A percentile compares a stretch with the other conserved stretches of the same genome.
Evolutionary conservation across 208 protist genomes (phyloP).

Genomic region (Trypanosoma theileri): DNA sequence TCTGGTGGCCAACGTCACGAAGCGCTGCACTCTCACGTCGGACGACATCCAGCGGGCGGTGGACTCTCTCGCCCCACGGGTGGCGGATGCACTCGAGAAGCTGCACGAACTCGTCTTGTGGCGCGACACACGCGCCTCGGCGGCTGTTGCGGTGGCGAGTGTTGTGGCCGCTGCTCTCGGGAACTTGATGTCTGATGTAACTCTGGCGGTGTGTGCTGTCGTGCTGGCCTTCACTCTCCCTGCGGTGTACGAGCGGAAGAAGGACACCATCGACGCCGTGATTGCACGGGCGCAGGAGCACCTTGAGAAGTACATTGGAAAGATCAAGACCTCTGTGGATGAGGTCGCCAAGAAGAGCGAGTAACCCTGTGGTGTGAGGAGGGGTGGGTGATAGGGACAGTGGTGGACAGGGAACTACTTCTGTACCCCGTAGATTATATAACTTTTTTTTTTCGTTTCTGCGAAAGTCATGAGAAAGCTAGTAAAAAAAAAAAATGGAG

Average conservation of each 20-base stretch:
- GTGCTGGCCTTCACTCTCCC: conserved; percentile 55
- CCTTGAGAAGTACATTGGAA: conserved; percentile 52
- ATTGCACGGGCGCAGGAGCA: conserved; percentile 29
- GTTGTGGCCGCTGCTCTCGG: conserved; percentile 62
- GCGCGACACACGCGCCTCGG: conserved; percentile 48
- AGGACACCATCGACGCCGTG: conserved; percentile 54
- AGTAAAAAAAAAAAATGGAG: too few species aligned
- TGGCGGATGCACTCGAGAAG: conserved; percentile 31
- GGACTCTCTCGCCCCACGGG: conserved; percentile 46
- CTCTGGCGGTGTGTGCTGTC: conserved; percentile 40
- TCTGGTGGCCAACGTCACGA: conserved; percentile 37
- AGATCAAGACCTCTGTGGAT: conserved; percentile 44
- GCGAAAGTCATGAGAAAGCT: too few species aligned
- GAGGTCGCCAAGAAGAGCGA: conserved; percentile 20
- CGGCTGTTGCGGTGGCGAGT: conserved; percentile 44
- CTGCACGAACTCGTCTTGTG: conserved; percentile 56
- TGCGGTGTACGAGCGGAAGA: conserved; percentile 71
- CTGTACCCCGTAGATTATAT: too few species aligned
- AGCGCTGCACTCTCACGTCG: conserved; percentile 28
- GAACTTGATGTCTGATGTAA: conserved; percentile 71
- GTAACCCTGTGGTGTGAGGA: conserved; percentile 5
- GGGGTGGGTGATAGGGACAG: too few species aligned
- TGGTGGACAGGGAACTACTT: too few species aligned
- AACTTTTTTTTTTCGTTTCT: too few species aligned
- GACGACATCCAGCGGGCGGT: conserved; percentile 49